Percentiles rank a stretch among this genome's conserved stretches.
Evolutionary conservation across 441 rosid species (phyloP).

Genomic region (Erysimum pusillum): DNA sequence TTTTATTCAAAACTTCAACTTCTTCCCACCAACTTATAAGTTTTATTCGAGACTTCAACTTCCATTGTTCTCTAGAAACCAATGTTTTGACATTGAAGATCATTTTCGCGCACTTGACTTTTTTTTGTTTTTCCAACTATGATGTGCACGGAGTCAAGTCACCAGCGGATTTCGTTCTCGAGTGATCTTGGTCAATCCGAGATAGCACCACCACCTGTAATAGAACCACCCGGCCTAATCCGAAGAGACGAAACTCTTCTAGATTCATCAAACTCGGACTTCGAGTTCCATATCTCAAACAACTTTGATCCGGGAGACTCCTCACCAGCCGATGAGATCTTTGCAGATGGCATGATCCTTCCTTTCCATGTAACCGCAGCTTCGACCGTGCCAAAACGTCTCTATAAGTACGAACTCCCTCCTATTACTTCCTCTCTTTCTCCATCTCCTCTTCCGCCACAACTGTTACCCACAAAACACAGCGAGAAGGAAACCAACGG

Average conservation of each 20-base stretch:
- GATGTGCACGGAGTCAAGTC: conserved; percentile 72
- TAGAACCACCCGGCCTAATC: conserved; percentile 30
- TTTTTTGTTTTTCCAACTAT: conserved; percentile 4
- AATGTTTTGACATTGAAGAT: conserved; percentile 24
- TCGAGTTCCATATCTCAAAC: conserved; percentile 69
- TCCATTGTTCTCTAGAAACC: conserved; percentile 21
- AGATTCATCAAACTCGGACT: conserved; percentile 56
- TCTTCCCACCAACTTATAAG: conserved; percentile 40
- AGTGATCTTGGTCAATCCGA: conserved; percentile 59
- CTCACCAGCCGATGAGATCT: conserved; percentile 80
- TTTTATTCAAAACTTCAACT: conserved; percentile 33
- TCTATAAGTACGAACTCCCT: conserved; percentile 48
- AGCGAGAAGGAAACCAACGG: conserved; percentile 36
- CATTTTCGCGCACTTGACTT: conserved; percentile 33
- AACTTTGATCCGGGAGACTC: conserved; percentile 50
- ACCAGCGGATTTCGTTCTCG: conserved; percentile 72
- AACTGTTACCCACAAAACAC: conserved; percentile 36
- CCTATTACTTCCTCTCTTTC: conserved; percentile 42
- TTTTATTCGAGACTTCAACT: conserved; percentile 21
- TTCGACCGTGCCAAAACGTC: conserved; percentile 38
- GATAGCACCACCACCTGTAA: conserved; percentile 31
- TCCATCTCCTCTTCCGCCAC: conserved; percentile 49
- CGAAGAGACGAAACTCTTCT: conserved; percentile 57
- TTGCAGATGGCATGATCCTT: conserved; percentile 75
- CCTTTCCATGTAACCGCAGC: conserved; percentile 40